Conservation (phyloP, 1,284 basidiomycete genomes). For the Pseudozyma sp. region DNA sequence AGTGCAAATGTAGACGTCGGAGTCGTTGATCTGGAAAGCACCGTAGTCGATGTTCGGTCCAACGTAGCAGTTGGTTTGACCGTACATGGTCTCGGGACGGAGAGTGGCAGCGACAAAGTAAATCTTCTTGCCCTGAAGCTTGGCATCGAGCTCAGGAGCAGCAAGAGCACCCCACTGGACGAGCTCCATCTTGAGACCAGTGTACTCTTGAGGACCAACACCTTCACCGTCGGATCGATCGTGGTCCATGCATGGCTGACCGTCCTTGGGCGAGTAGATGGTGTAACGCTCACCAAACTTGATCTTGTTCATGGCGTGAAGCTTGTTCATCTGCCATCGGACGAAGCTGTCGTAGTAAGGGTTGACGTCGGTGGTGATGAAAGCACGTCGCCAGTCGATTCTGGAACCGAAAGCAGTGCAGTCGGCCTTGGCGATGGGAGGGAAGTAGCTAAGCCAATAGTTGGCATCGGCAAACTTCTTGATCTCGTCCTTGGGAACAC, state of each 20-base stretch:
- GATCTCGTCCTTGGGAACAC: constrained; percentile 86
- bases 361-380: constrained; percentile 94
- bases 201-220: constrained; percentile 95
- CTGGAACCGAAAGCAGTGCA: constrained; percentile 88
- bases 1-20: constrained; percentile 84
- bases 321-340: constrained; percentile 97
- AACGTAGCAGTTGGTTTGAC: constrained; percentile 98
- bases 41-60: constrained; percentile 92
- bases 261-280: constrained; percentile 99
- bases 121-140: constrained; percentile 81
- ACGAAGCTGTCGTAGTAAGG: constrained; percentile 98
- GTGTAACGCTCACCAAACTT: constrained; percentile 98
- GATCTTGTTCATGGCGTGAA: constrained; percentile 74
- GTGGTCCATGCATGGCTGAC: constrained; percentile 99
- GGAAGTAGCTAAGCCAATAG: constrained; percentile 95
- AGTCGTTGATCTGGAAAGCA: constrained; percentile 80
- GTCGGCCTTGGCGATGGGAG: constrained; percentile 88
- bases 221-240: constrained; percentile 96
- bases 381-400: constrained; percentile 96
- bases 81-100: constrained; percentile 96
- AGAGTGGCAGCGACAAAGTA: constrained; percentile 95
- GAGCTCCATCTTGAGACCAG: constrained; percentile 94
- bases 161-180: constrained; percentile 71
- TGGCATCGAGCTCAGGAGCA: constrained; percentile 75
- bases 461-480: constrained; percentile 94